Conservation (phyloP, 495 filamentous ascomycete species). For the Lasiosphaeria ovina region DNA sequence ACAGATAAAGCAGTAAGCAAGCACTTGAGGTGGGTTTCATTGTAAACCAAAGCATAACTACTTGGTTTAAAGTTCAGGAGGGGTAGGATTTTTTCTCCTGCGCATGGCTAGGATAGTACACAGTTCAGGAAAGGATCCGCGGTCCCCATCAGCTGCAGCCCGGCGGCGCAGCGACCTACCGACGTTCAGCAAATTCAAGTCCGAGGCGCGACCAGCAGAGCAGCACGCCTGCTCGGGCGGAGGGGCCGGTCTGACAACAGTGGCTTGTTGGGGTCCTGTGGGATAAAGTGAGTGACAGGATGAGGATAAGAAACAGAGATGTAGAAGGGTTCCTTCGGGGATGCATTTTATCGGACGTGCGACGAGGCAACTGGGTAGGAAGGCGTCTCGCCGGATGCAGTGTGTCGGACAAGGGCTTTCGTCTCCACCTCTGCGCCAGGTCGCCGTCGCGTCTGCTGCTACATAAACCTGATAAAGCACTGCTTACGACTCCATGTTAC, state of each 20-base stretch:
- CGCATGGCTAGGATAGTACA: background rate
- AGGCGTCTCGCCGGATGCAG: background rate
- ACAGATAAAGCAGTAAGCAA: background rate
- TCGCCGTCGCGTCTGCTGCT: background rate
- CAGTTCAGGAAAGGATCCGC: background rate
- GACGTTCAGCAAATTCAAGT: background rate
- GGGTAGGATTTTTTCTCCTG: background rate
- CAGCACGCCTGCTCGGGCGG: background rate
- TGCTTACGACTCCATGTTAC: background rate
- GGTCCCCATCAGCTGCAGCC: too few species aligned
- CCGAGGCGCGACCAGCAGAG: background rate
- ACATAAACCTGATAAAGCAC: background rate
- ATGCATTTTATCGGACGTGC: too few species aligned
- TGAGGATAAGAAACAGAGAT: too few species aligned
- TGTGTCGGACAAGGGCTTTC: background rate
- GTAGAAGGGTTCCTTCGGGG: too few species aligned
- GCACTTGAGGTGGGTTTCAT: background rate
- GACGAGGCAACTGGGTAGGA: background rate
- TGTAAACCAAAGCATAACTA: background rate
- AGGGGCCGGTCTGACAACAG: background rate
- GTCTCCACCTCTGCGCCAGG: too few species aligned
- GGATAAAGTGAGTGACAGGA: too few species aligned
- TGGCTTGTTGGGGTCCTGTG: background rate
- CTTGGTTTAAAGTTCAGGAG: background rate
- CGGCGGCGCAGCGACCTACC: background rate